Evolutionary conservation across 2,329 filamentous ascomycete genomes (phyloP).

Genomic region (Cordyceps pruinosa): DNA sequence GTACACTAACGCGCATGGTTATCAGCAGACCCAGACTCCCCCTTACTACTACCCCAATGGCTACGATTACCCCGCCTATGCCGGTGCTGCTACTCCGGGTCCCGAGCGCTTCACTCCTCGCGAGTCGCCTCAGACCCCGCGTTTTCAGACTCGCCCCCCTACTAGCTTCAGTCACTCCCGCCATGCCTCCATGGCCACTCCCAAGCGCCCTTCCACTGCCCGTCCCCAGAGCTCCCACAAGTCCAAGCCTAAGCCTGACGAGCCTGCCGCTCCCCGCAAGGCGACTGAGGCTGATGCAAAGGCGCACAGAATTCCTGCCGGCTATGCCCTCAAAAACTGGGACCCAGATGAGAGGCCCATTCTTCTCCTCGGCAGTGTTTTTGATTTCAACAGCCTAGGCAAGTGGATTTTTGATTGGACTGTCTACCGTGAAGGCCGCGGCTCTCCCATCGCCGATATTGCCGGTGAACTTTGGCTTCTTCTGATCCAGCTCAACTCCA

Average conservation of each 20-base stretch:
- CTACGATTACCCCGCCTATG: slow-evolving; percentile 30
- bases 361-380: slow-evolving; percentile 87
- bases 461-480: slow-evolving; percentile 94
- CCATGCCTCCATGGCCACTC: slow-evolving; percentile 42
- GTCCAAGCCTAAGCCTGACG: slow-evolving; percentile 29
- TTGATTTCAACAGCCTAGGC: slow-evolving; percentile 93
- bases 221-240: slow-evolving; percentile 36
- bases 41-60: slow-evolving; percentile 25
- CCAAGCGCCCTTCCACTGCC: slow-evolving; percentile 46
- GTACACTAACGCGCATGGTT: slow-evolving; percentile 53
- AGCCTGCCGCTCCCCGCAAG: slow-evolving; percentile 30
- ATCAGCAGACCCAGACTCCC: slow-evolving; percentile 38
- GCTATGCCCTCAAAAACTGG: slow-evolving; percentile 98
- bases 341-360: slow-evolving; percentile 92
- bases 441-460: slow-evolving; percentile 79
- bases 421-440: slow-evolving; percentile 77
- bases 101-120: slow-evolving; percentile 22
- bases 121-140: slow-evolving; percentile 35
- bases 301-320: slow-evolving; percentile 69
- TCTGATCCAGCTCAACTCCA: slow-evolving; percentile 86
- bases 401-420: slow-evolving; percentile 99
- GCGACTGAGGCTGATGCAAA: slow-evolving; percentile 55
- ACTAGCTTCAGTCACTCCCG: slow-evolving; percentile 38
- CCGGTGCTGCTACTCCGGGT: slow-evolving; percentile 8
- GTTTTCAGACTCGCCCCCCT: slow-evolving; percentile 29